Conservation (phyloP, 1,139 yeast genomes). For the Kluyveromyces sp. region DNA sequence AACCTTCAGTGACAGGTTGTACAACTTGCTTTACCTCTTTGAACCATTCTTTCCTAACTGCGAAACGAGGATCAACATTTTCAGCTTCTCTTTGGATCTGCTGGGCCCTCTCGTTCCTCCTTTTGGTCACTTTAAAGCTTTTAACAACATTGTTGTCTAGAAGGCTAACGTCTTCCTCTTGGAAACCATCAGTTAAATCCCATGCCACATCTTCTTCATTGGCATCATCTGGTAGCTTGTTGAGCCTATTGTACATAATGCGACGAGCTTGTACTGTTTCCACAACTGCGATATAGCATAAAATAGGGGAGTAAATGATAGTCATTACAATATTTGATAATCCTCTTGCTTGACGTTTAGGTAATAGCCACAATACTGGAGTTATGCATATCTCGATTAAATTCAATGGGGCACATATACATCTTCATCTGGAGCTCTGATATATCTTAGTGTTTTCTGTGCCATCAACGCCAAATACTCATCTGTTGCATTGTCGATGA, state of each 20-base stretch:
- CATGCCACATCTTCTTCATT: slow-evolving; percentile 74
- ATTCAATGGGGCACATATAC: slow-evolving; percentile 85
- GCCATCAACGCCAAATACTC: slow-evolving; percentile 83
- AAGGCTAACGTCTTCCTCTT: slow-evolving; percentile 34
- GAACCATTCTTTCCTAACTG: slow-evolving; percentile 45
- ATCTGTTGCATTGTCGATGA: slow-evolving; percentile 74
- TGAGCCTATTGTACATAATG: slow-evolving; percentile 61
- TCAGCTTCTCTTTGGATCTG: slow-evolving; percentile 56
- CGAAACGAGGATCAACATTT: slow-evolving; percentile 62
- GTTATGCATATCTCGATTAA: slow-evolving; percentile 51
- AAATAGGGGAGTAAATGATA: slow-evolving; percentile 59
- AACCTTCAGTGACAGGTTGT: slow-evolving; percentile 54
- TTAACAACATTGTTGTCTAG: slow-evolving; percentile 24
- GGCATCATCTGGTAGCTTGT: slow-evolving; percentile 67
- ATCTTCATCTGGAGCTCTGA: slow-evolving; percentile 82
- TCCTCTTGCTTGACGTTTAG: slow-evolving; percentile 20
- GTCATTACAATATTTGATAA: slow-evolving; percentile 52
- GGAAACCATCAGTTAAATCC: slow-evolving; percentile 74
- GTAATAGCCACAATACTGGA: slow-evolving; percentile 28
- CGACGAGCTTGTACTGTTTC: slow-evolving; percentile 64
- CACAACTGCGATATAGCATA: slow-evolving; percentile 50
- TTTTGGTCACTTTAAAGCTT: slow-evolving; percentile 34
- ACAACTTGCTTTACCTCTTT: slow-evolving; percentile 39
- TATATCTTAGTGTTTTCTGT: slow-evolving; percentile 72
- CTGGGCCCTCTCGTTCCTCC: slow-evolving; percentile 38